Evolutionary conservation across 192 early-diverging fungal species (phyloP), one percentile per base, ranked within the genome.

Genomic region (Rhizoclosmatium globosum): DNA sequence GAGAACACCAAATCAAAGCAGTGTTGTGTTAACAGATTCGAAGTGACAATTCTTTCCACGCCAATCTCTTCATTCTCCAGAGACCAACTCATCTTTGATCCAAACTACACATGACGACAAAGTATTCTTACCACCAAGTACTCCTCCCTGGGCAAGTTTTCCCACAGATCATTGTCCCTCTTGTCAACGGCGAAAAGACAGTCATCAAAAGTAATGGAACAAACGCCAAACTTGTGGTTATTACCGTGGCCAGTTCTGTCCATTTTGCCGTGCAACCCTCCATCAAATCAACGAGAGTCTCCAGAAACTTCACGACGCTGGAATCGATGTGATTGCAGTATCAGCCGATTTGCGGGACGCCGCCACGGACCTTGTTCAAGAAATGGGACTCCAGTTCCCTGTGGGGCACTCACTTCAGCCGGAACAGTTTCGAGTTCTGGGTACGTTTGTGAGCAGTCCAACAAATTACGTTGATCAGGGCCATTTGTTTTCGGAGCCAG

Each of bases 161-260:
- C 38, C 62, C 62, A 11, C 17, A 11, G 17, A 13, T 64, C 62
- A 64, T 9, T 11, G 62, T 64, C 62, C 11, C 11, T 64, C 38
- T 64, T 11, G 31, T 31, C 0, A 64, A 13, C 0, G 62, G 62
- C 31, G 62, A 64, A 1, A 19, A 64, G 23, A 9, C 11, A 64
- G 62, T 23, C 38, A 31, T 64, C 62, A 64, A 64, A 31, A 11
- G 17, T 64, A 31, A 64, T n/a, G 62, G 62, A 13, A 23, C 9
- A 9, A 64, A 64, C 15, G 11, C 62, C 9, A 64, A 64, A 64
- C 62, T 69, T 45, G 46, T 69, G 15, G 68, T 69, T 0, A 38
- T 69, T 69, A 69, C 46, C 68, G 68, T 31, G 68, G 68, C 9
- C n/a, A 13, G 7, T 69, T 69, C 46, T 69, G 68, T 50, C 68